phyloP scores from a whole-genome alignment of 306 rosid genomes.

The Acacia crassicarpa region DNA sequence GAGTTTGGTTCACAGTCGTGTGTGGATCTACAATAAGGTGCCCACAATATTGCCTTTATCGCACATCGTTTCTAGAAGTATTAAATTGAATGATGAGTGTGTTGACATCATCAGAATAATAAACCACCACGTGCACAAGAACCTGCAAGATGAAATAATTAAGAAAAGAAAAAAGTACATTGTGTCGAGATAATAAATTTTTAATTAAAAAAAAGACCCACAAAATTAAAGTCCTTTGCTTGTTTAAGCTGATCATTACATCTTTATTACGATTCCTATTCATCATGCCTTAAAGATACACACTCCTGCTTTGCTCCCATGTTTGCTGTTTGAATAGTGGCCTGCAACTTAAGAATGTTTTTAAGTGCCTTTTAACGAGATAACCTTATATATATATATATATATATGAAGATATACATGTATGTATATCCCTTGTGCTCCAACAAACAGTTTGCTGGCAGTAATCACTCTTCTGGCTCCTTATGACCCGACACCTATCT shows the following conservation, averaged over 20 bases:
- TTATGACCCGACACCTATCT: slow-evolving; percentile 42
- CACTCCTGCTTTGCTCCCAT: slow-evolving; percentile 21
- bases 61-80: not conserved
- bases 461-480: slow-evolving; percentile 25
- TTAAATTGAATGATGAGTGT: slow-evolving; percentile 9
- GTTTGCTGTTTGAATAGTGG: slow-evolving; percentile 35
- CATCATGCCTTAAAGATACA: not conserved
- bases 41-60: not conserved
- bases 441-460: slow-evolving; percentile 25
- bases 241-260: slow-evolving; percentile 24
- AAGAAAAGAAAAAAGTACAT: slow-evolving; percentile 17
- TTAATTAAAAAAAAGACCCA: not conserved
- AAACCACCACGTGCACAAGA: slow-evolving; percentile 25
- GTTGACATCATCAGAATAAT: slow-evolving; percentile 14
- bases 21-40: not conserved
- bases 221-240: not conserved
- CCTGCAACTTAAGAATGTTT: slow-evolving; percentile 18
- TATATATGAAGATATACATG: not conserved
- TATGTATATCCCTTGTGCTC: not conserved
- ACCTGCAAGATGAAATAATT: slow-evolving; percentile 5
- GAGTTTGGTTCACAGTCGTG: not conserved
- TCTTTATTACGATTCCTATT: not conserved
- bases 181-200: not conserved
- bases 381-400: not conserved
- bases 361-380: not conserved